Conservation (phyloP, 2,329 filamentous ascomycete genomes). For the Coniochaeta hoffmannii region DNA sequence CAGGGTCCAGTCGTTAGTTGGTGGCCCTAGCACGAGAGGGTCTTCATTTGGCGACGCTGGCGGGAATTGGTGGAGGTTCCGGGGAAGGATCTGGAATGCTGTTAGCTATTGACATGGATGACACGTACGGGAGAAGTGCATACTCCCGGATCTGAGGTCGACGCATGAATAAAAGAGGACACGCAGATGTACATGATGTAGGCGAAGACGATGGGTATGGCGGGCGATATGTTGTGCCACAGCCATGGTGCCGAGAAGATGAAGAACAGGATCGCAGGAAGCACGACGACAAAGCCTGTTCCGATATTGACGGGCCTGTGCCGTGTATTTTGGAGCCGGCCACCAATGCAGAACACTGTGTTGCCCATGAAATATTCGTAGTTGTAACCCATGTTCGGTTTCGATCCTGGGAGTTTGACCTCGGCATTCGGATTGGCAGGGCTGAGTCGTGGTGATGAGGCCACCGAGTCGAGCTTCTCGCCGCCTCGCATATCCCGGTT, state of each 20-base stretch:
- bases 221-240: constrained; percentile 80
- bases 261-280: constrained; percentile 80
- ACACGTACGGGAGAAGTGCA: constrained; percentile 32
- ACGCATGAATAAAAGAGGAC: constrained; percentile 91
- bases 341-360: constrained; percentile 80
- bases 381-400: constrained; percentile 54
- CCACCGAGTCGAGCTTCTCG: constrained; percentile 76
- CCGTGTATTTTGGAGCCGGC: constrained; percentile 79
- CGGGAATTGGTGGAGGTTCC: constrained; percentile 87
- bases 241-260: constrained; percentile 76
- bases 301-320: constrained; percentile 84
- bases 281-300: constrained; percentile 71
- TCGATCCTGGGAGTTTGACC: constrained; percentile 20
- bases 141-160: constrained; percentile 86
- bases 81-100: constrained; percentile 66
- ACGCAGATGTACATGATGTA: constrained; percentile 89
- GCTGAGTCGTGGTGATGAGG: constrained; percentile 62
- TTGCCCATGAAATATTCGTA: constrained; percentile 94
- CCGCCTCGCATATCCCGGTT: constrained; percentile 58
- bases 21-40: constrained; percentile 71
- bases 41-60: constrained; percentile 68
- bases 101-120: constrained; percentile 8
- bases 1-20: constrained; percentile 89
- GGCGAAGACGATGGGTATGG: constrained; percentile 80
- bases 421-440: constrained; percentile 18